These are phyloP conservation scores for Aspergillus olivimuriae DNA, from an alignment of 495 filamentous ascomycete species.

Conservation along the genomic window DNA sequence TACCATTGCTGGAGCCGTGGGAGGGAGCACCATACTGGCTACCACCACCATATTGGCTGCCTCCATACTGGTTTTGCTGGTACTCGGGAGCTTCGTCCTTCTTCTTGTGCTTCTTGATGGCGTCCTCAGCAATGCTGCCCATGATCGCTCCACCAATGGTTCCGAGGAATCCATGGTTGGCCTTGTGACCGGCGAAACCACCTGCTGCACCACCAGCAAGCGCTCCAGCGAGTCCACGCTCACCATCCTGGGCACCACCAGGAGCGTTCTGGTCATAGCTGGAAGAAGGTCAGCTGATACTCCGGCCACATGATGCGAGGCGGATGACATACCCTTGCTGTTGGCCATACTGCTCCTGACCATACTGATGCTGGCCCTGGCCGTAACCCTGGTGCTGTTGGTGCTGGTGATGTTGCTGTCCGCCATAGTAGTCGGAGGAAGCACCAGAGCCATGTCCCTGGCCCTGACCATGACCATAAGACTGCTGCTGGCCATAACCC, in stretches of 20 bases:
- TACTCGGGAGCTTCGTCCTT: slow-evolving; percentile 16
- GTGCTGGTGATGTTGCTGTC: slow-evolving; percentile 24
- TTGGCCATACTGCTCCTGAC: slow-evolving; percentile 8
- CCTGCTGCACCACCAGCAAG: slow-evolving; percentile 42
- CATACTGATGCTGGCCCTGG: slow-evolving; percentile 23
- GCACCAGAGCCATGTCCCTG: slow-evolving; percentile 15
- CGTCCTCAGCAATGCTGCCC: slow-evolving; percentile 40
- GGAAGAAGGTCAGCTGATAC: slow-evolving; percentile 11
- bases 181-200: slow-evolving; percentile 44
- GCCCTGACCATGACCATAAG: no score
- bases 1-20: slow-evolving; percentile 17
- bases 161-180: slow-evolving; percentile 44
- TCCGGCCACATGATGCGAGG: no score
- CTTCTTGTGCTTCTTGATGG: slow-evolving; percentile 38
- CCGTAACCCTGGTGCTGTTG: slow-evolving; percentile 15
- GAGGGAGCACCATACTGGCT: slow-evolving; percentile 10
- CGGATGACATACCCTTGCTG: slow-evolving; percentile 13
- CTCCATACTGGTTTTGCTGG: no score
- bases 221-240: slow-evolving; percentile 43
- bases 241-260: slow-evolving; percentile 38
- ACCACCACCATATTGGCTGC: slow-evolving; percentile 17
- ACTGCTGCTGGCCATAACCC: slow-evolving; percentile 19
- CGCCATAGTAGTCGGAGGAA: slow-evolving; percentile 30
- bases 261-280: slow-evolving; percentile 22
- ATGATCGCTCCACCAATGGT: slow-evolving; percentile 46